Conservation (phyloP, 768 basidiomycete genomes). For the Mycena leptocephala region DNA sequence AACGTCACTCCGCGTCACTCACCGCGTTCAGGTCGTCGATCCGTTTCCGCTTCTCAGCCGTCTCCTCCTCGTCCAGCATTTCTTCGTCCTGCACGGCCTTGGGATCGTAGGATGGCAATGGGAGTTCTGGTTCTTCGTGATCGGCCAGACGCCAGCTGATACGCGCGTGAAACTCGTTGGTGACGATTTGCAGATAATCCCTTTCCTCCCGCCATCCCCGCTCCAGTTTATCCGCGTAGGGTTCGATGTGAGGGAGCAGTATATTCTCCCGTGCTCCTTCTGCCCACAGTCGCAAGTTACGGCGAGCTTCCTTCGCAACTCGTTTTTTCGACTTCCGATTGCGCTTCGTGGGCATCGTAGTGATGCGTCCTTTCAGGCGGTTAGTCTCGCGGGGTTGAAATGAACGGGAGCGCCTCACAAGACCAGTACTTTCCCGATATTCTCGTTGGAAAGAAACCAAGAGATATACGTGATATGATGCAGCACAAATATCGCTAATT, state of each 20-base stretch:
- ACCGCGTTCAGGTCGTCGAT: neutral
- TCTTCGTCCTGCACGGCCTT: neutral
- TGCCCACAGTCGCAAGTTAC: slow-evolving; percentile 16
- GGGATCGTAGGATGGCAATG: neutral
- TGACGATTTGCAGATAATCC: neutral
- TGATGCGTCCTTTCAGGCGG: neutral
- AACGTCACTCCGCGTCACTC: neutral
- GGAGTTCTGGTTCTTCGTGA: slow-evolving; percentile 6
- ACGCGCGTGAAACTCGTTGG: neutral
- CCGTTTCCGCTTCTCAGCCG: neutral
- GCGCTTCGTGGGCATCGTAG: too few relatives aligned
- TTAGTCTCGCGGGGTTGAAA: too few relatives aligned
- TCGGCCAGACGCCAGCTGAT: neutral
- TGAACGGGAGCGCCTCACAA: too few relatives aligned
- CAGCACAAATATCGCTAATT: too few relatives aligned
- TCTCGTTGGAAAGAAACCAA: too few relatives aligned
- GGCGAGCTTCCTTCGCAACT: neutral
- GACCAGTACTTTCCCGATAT: too few relatives aligned
- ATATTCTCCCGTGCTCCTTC: slow-evolving; percentile 9
- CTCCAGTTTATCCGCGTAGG: neutral
- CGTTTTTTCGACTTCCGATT: neutral
- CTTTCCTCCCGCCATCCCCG: neutral
- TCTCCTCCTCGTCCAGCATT: neutral
- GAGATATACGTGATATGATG: too few relatives aligned
- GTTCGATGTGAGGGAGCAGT: neutral